Evolutionary conservation across 2,329 filamentous ascomycete genomes (phyloP), one percentile per base, ranked within the genome.

Genomic region (Tolypocladium guangdongense): DNA sequence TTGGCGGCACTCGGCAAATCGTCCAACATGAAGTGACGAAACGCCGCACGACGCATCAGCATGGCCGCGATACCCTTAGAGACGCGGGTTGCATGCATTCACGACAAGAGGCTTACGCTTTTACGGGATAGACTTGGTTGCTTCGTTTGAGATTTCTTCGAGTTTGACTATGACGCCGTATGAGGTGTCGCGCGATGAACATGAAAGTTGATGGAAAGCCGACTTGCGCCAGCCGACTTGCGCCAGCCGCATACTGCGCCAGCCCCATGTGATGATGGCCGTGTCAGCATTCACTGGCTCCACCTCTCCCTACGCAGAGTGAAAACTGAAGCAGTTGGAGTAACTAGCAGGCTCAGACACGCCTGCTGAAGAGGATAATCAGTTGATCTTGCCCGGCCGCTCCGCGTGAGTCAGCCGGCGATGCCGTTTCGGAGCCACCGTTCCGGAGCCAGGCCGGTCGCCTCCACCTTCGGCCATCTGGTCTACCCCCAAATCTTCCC

Each of bases 111-210:
- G 56, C 53, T 59, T 55, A 38, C 35, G 57, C 58, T 63, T 65
- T 65, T 58, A 63, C 61, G 60, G 61, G 59, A 68, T 68, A 68
- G 66, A 68, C 62, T 65, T 60, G 63, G 58, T 60, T 61, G 60
- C 51, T 58, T 64, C 62, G 51, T 51, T 55, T 56, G 49, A 51
- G 45, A 35, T 54, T 30, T 47, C 16, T 37, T 33, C 38, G 57
- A 57, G 59, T 56, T 55, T 48, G 56, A 58, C 56, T 57, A 37
- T 22, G 27, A 46, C 27, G 18, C 43, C 6, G 27, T 20, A 32
- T 32, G 10, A 10, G 27, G 43, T 32, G 43, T 32, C 41, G 8
- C 41, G 8, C 16, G 16, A 46, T 22, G 43, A 46, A 46, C 32
- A 46, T 32, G 32, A 46, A 46, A 46, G 43, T 46, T 32, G 41